Base-by-base conservation (phyloP, 306 rosid genomes). In the Castanea crenata region DNA sequence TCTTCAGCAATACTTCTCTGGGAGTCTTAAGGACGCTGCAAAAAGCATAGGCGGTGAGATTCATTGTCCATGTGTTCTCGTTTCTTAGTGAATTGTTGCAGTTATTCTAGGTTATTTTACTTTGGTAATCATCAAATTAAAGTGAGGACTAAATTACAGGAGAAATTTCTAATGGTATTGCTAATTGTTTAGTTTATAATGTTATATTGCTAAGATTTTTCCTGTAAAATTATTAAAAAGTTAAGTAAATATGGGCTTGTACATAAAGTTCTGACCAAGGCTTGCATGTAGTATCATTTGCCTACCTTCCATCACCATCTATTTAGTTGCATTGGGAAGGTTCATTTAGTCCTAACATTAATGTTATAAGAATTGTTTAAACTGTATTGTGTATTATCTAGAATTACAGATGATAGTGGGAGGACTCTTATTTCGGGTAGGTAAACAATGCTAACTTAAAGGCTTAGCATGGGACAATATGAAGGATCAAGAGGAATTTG, bases 11-110 rank as follows among this genome's bases (percentile, higher is more conserved):
- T 85, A 94, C 84, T 94, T 94, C 81, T 92, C 97, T 77, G 97
- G 98, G 68, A 92, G 96, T 80, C 92, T 94, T 69, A 94, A 90
- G 96, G 96, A 94, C 79, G 98, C 98, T 38, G 97, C 98, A 75
- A 94, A 87, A 81, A 85, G 89, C 80, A 88, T 92, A 72, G 98
- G 96, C 44, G 98, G 98, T 93, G 84, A 84, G 93, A 68, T 62
- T 78, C 74, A 74, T 52, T 71, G 5, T 71, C 59, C 82, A 71
- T 86, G 23, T 76, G 57, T 75, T 49, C 64, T 61, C 69, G 55
- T 79, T 82, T 84, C 35, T 69, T 27, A 54, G 62, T 77, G 62
- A 75, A 70, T 7, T 59, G 58, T 64, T 74, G 55, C 74, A 18
- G 74, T 70, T 49, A 55, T 80, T 78, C 70, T 78, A 38, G 69